Evolutionary conservation across 768 basidiomycete genomes (phyloP), one percentile per base, ranked within the genome.

Genomic region (Mycena belliarum): DNA sequence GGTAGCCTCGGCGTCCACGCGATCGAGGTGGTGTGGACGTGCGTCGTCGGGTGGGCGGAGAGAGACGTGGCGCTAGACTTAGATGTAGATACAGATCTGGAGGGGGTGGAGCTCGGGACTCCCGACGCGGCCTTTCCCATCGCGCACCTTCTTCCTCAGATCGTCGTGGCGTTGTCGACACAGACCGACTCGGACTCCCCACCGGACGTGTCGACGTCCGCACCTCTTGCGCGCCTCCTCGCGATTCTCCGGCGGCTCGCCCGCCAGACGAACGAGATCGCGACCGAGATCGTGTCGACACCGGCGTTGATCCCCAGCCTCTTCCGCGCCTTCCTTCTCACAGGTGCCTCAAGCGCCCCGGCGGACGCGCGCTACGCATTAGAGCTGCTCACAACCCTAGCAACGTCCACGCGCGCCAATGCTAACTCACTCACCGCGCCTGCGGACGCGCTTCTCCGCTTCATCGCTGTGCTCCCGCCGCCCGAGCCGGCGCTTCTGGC

Each of bases 11-110:
- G 87, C 8, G 80, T 80, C 4, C 78, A 77, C 12, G 90, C 89
- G 0, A 77, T 91, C 9, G 88, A 91, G 56, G 78, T 90, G 4
- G 71, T 89, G 21, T 92, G 90, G 89, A 82, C 84, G 57, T 87
- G 85, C 51, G 68, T 89, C 24, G 89, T 88, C 1, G 80, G 75
- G n/a, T 90, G 87, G 86, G 29, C 49, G 3, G 50, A 28, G 41
- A 37, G n/a, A 20, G 59, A 60, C 10, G 59, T 55, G 21, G 42
- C 41, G 9, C 21, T 51, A 18, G 78, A 86, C 57, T 60, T 64
- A 14, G 70, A 75, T 16, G 64, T 72, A 15, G 52, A 73, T 1
- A 46, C 64, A 32, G 66, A 70, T 28, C 52, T 79, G 15, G 73
- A 75, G 21, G 81, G 79, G 4, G 75, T 85, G 8, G 87, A 90